phyloP scores from a whole-genome alignment of 305 asterid species.

The Solanum hybrid region DNA sequence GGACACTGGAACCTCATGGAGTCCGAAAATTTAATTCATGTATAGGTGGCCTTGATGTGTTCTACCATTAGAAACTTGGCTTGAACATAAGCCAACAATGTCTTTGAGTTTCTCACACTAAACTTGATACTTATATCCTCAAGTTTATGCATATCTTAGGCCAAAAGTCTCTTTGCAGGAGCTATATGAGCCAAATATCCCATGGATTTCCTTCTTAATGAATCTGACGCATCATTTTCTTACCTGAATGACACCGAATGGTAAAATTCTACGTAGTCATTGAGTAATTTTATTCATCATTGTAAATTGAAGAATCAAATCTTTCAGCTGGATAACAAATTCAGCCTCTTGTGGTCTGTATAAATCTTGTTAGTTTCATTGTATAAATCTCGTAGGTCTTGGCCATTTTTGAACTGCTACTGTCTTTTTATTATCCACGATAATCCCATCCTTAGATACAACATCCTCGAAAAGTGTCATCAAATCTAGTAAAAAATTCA shows the following conservation, averaged over 20 bases:
- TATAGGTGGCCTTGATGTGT: not conserved
- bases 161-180: not conserved
- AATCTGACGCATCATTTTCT: not conserved
- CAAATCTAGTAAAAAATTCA: not conserved
- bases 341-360: not conserved
- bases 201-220: not conserved
- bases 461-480: not conserved
- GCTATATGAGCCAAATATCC: not conserved
- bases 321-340: not conserved
- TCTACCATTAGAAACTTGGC: not conserved
- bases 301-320: not conserved
- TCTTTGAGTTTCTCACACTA: not conserved
- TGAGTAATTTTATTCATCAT: not conserved
- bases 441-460: not conserved
- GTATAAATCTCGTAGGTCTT: not conserved
- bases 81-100: not conserved
- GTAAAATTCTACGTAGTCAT: not conserved
- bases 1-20: not conserved
- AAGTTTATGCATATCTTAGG: not conserved
- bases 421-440: not conserved
- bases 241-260: not conserved
- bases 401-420: not conserved
- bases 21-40: not conserved
- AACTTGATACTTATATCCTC: not conserved
- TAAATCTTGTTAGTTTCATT: not conserved